Evolutionary conservation across 2,329 filamentous ascomycete species (phyloP), one percentile per base, ranked within the genome.

Genomic region (Alternaria hordeiaustralica): DNA sequence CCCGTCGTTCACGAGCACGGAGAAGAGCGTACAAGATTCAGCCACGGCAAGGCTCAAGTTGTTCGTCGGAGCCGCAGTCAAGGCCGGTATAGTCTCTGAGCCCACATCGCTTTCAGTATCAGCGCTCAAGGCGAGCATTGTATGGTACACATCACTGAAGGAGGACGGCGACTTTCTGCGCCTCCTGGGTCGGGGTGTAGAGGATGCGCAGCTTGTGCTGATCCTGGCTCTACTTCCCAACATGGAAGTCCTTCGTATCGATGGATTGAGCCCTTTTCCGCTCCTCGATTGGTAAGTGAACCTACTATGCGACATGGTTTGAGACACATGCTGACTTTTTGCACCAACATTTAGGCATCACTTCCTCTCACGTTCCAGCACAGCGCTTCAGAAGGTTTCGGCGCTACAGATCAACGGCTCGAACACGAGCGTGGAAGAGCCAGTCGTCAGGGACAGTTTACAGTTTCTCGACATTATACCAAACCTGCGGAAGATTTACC

Each of bases 101-200:
- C 33, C 36, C 5, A 18, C 30, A 26, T 28, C 23, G 26, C 30
- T 30, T 13, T 26, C 44, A 0, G 28, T 13, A 10, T 15, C 45
- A 11, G 11, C 53, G 26, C 46, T 61, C 4, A 51, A 44, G 23
- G 28, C 33, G 53, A 56, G 45, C 26, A 41, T 56, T 4, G 36
- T 53, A 13, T 57, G 59, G 60, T 54, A 61, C 28, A 58, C 54
- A 20, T 10, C 20, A n/a, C 28, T 53, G 41, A 54, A 46, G 28
- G 30, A 58, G 7, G 60, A 62, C 23, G 28, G 21, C 12, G 47
- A 61, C 33, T 58, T 62, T 20, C 5, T 58, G 9, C 55, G 47
- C 3, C 58, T 61, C 4, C 33, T 61, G 9, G 21, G n/a, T 3
- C n/a, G 45, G 20, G 53, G 58, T 5, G 44, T 56, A 1, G 58